Base-by-base conservation (phyloP, 2,329 filamentous ascomycete genomes). In the Hymenoscyphus occultus region DNA sequence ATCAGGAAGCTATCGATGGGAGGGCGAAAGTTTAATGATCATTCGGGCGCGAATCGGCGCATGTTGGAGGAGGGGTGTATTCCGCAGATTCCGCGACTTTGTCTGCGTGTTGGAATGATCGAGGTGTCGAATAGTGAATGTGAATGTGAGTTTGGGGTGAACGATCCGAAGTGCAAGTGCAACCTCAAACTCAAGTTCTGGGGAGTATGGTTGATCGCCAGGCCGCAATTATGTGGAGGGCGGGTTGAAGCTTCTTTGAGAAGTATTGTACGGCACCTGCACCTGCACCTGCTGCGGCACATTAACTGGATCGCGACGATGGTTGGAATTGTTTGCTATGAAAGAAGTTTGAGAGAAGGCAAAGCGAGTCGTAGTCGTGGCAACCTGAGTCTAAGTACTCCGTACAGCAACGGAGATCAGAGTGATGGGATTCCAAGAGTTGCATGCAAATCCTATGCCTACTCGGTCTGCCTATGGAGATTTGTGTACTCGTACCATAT, bases 181-280 rank as follows among this genome's bases (percentile, higher is more conserved):
- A 28, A 28, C 28, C 28, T 28, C 28, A 28, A 28, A 28, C 28
- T 28, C 22, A 48, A 48, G 45, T 19, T 51, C n/a, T 19, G 14
- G n/a, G 48, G 48, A 19, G 48, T 28, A 28, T 54, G 22, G n/a
- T 54, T 54, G 48, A 54, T 54, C 48, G 48, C 48, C 48, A 54
- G 48, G 48, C 48, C n/a, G 9, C 48, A 45, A 45, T 22, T 22
- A 35, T 35, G 48, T 22, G 22, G 48, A 54, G 31, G 48, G 19
- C 48, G 48, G 45, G 6, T 10, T 54, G 13, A 28, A 28, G 19
- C 19, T 54, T 19, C 48, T 54, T 28, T 54, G 48, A 54, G 48
- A 13, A 54, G 22, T 12, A 5, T 35, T 35, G 35, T 35, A 35
- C 1, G 0, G 32, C 32, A 35, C 32, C 32, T 5, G 35, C 35